These are phyloP conservation scores for Sclerotinia glacialis DNA, from an alignment of 2,329 filamentous ascomycete genomes.

Conservation along the genomic window DNA sequence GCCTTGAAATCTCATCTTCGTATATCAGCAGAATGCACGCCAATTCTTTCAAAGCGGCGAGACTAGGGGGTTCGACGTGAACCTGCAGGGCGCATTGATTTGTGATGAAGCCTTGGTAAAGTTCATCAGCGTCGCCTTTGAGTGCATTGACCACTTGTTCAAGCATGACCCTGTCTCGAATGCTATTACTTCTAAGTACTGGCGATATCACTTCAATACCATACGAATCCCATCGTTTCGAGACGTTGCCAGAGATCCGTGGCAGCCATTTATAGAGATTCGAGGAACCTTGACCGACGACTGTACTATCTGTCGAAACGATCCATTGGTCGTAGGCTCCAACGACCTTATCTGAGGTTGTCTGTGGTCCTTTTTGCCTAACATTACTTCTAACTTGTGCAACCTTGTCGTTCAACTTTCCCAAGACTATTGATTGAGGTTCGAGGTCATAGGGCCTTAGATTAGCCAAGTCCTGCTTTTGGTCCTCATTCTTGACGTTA, in stretches of 20 bases:
- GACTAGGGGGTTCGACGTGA: conserved; percentile 30
- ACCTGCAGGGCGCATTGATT: conserved; percentile 36
- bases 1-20: conserved; percentile 31
- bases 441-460: conserved; percentile 23
- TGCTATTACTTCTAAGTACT: conserved; percentile 21
- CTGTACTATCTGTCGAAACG: conserved; percentile 28
- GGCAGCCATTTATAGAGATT: conserved; percentile 32
- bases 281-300: conserved; percentile 30
- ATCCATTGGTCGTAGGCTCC: conserved; percentile 28
- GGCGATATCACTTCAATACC: conserved; percentile 33
- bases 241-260: conserved; percentile 2
- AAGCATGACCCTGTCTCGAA: conserved; percentile 23
- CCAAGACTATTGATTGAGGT: conserved; percentile 26
- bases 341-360: conserved; percentile 11
- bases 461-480: not conserved
- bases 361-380: not conserved
- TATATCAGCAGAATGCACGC: conserved; percentile 33
- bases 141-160: conserved; percentile 23
- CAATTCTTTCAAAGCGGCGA: conserved; percentile 28
- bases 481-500: not conserved
- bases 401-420: conserved; percentile 18
- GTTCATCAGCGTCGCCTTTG: conserved; percentile 15
- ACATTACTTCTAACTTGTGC: conserved; percentile 19
- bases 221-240: conserved; percentile 31
- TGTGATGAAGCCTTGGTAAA: conserved; percentile 30